Conservation (phyloP, 108 stramenopile species). For the Skeletonema marinoi region DNA sequence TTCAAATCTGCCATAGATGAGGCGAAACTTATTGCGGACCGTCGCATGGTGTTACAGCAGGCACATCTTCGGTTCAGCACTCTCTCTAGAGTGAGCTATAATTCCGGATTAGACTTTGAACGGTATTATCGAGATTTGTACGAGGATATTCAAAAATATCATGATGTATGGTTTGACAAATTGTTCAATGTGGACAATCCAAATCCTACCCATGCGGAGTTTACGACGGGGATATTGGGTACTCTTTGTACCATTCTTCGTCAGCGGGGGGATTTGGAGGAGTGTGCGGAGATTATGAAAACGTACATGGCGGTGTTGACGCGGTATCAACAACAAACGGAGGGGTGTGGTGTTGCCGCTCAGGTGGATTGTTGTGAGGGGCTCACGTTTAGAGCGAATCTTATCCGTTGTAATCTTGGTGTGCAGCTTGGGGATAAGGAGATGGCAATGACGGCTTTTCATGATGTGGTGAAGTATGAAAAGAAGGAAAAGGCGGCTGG, state of each 20-base stretch:
- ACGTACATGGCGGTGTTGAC: slow-evolving; percentile 15
- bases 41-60: neutral
- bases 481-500: slow-evolving; percentile 5
- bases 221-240: slow-evolving; percentile 13
- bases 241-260: slow-evolving; percentile 9
- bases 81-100: neutral
- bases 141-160: slow-evolving; percentile 6
- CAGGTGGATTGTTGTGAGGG: slow-evolving; percentile 6
- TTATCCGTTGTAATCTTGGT: slow-evolving; percentile 4
- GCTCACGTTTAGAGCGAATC: slow-evolving; percentile 4
- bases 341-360: neutral
- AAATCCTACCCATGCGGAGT: neutral
- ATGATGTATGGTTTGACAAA: slow-evolving; percentile 10
- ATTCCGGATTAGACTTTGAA: slow-evolving; percentile 9
- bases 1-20: neutral
- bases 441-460: slow-evolving; percentile 10
- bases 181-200: slow-evolving; percentile 2
- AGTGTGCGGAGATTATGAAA: slow-evolving; percentile 6
- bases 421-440: neutral
- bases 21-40: neutral
- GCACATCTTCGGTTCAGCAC: neutral
- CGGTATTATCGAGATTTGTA: slow-evolving; percentile 10
- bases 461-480: slow-evolving; percentile 12
- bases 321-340: slow-evolving; percentile 3
- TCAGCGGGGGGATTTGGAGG: slow-evolving; percentile 11